Conservation (phyloP, 2,329 filamentous ascomycete species). For the Colletotrichum gloeosporioides region DNA sequence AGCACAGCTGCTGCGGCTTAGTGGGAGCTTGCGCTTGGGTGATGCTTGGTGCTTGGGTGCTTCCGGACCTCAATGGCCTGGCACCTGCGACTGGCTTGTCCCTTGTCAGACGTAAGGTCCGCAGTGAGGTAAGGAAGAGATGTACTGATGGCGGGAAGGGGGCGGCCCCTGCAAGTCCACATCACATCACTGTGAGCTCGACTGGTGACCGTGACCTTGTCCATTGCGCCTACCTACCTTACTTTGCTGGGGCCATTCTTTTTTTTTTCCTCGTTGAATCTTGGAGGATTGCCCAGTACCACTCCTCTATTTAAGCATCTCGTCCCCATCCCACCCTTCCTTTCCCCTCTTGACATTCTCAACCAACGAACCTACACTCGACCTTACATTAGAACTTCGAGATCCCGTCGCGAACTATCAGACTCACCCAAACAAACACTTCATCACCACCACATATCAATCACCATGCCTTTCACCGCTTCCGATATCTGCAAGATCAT, state of each 20-base stretch:
- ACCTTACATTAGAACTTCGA: neutral
- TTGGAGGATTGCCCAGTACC: neutral
- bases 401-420: constrained; percentile 3
- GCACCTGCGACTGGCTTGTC: constrained; percentile 13
- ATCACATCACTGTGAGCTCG: constrained; percentile 23
- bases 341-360: neutral
- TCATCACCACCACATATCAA: neutral
- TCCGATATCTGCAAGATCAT: constrained; percentile 72
- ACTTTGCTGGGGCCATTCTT: neutral
- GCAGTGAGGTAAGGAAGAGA: neutral
- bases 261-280: neutral
- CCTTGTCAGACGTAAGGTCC: constrained; percentile 21
- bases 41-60: constrained; percentile 4
- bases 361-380: constrained; percentile 7
- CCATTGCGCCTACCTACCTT: neutral
- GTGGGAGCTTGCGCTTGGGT: constrained; percentile 11
- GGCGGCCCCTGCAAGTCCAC: constrained; percentile 22
- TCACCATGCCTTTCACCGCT: constrained; percentile 63
- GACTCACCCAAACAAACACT: neutral
- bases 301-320: neutral
- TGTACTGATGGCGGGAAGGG: constrained; percentile 2
- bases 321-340: constrained; percentile 9
- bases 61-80: constrained; percentile 7
- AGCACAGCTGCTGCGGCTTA: neutral
- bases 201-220: neutral